Evolutionary conservation across 345 rosid genomes (phyloP).

Genomic region (Dovyalis caffra): DNA sequence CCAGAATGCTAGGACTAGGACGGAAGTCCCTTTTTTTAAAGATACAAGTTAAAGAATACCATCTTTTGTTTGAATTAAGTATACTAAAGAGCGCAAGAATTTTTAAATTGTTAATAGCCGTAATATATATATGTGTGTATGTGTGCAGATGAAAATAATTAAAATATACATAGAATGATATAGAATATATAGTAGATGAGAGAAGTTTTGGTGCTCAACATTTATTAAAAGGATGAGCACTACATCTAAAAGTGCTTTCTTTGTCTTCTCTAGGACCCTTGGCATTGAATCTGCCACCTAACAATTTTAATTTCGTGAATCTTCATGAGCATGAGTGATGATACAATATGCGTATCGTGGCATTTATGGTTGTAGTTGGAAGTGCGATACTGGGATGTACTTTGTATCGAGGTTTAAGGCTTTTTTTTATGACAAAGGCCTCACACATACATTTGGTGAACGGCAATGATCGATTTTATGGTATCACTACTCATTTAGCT

Average conservation of each 20-base stretch:
- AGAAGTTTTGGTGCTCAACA: not conserved
- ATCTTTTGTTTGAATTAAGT: not conserved
- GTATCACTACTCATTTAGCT: not conserved
- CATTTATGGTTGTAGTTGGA: slow-evolving; percentile 33
- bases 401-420: not conserved
- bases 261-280: slow-evolving; percentile 18
- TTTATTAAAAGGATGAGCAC: slow-evolving; percentile 7
- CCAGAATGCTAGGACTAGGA: no score
- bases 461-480: not conserved
- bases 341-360: not conserved
- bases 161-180: no score
- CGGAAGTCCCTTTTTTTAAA: not conserved
- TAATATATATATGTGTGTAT: no score
- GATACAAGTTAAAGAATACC: not conserved
- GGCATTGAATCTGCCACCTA: slow-evolving; percentile 28
- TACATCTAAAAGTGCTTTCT: not conserved
- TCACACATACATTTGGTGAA: not conserved
- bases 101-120: no score
- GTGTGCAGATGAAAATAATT: no score
- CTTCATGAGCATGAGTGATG: slow-evolving; percentile 11
- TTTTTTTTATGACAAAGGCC: not conserved
- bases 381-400: slow-evolving; percentile 26
- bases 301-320: slow-evolving; percentile 11
- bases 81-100: not conserved
- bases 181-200: no score